phyloP scores from a whole-genome alignment of 495 filamentous ascomycete genomes.

The Rostrohypoxylon terebratum region DNA sequence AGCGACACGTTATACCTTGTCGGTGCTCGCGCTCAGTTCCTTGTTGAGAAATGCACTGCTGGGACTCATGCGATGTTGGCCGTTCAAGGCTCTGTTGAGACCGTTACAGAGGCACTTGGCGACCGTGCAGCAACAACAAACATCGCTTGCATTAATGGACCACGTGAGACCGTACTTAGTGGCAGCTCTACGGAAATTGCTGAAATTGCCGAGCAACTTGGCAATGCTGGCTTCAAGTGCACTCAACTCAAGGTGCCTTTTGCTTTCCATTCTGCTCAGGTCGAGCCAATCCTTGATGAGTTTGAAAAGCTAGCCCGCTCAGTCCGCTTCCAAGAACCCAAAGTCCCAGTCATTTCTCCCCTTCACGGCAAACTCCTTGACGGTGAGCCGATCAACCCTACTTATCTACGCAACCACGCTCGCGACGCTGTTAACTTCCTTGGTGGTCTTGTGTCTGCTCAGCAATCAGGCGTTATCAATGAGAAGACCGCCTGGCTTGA shows the following conservation, averaged over 20 bases:
- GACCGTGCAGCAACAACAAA: slow-evolving; percentile 49
- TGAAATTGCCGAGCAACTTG: slow-evolving; percentile 68
- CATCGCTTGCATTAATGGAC: slow-evolving; percentile 73
- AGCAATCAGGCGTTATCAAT: slow-evolving; percentile 60
- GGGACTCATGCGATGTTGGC: slow-evolving; percentile 79
- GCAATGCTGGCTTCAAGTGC: slow-evolving; percentile 70
- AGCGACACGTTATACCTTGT: slow-evolving; percentile 85
- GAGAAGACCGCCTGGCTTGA: slow-evolving; percentile 72
- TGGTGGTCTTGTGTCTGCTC: slow-evolving; percentile 68
- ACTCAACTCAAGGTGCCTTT: slow-evolving; percentile 78
- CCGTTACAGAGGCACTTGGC: slow-evolving; percentile 56
- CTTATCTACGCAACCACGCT: slow-evolving; percentile 74
- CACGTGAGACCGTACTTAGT: slow-evolving; percentile 70
- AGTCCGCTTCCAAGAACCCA: slow-evolving; percentile 69
- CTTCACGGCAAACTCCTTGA: slow-evolving; percentile 72
- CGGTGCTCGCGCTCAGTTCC: slow-evolving; percentile 79
- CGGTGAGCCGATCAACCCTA: slow-evolving; percentile 63
- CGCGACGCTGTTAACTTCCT: slow-evolving; percentile 81
- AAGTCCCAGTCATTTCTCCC: slow-evolving; percentile 79
- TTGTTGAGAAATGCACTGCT: slow-evolving; percentile 75
- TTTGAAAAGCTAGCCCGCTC: slow-evolving; percentile 70
- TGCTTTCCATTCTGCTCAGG: slow-evolving; percentile 84
- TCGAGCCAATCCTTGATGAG: slow-evolving; percentile 77
- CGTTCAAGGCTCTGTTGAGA: slow-evolving; percentile 59
- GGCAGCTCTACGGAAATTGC: slow-evolving; percentile 66